phyloP scores from a whole-genome alignment of 2,329 filamentous ascomycete species.

The Verticillium albo-atrum region DNA sequence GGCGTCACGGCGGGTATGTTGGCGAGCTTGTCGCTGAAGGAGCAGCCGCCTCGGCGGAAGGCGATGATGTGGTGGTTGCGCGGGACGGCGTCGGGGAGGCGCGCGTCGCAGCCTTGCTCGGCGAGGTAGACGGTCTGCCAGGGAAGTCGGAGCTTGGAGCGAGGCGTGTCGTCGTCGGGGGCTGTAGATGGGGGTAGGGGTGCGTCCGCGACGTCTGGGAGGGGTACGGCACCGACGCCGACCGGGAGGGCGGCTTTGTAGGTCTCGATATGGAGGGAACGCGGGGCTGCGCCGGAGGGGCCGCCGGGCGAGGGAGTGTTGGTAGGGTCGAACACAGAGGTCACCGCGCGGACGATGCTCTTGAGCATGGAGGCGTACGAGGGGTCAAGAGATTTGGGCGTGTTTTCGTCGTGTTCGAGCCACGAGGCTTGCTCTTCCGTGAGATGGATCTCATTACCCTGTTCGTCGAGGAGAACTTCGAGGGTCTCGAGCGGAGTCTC shows the following conservation, averaged over 20 bases:
- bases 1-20: conserved; percentile 79
- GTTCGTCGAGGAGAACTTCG: background rate
- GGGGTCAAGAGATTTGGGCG: conserved; percentile 10
- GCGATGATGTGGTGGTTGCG: conserved; percentile 72
- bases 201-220: conserved; percentile 62
- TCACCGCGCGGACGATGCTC: conserved; percentile 40
- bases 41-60: conserved; percentile 77
- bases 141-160: conserved; percentile 40
- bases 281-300: conserved; percentile 14
- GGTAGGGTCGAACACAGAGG: conserved; percentile 36
- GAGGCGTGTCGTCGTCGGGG: conserved; percentile 14
- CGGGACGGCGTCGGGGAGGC: conserved; percentile 45
- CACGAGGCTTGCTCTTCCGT: conserved; percentile 7
- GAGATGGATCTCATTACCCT: conserved; percentile 8
- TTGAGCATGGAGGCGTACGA: conserved; percentile 39
- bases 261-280: conserved; percentile 36
- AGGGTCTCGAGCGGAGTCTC: conserved; percentile 1
- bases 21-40: conserved; percentile 75
- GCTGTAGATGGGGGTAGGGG: conserved; percentile 27
- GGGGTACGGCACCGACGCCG: conserved; percentile 58
- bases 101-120: conserved; percentile 60
- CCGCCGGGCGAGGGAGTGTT: conserved; percentile 19
- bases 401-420: conserved; percentile 13
- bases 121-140: conserved; percentile 72
- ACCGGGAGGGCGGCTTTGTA: conserved; percentile 49